Evolutionary conservation across 1,284 basidiomycete species (phyloP), one percentile per base, ranked within the genome.

Genomic region (Xerocomus nothofagi): DNA sequence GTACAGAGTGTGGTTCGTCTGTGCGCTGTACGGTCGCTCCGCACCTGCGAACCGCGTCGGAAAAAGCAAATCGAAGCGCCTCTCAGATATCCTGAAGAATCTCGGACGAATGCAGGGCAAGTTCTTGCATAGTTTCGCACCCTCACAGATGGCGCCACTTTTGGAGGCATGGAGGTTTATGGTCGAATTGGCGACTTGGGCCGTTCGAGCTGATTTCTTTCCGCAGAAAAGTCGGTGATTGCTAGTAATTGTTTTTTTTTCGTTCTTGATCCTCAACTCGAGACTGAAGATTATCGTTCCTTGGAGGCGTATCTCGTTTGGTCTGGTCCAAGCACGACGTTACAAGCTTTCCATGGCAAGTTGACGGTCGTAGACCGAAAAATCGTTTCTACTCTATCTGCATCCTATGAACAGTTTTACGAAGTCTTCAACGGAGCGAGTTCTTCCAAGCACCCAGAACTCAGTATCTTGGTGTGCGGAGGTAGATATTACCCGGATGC

Each of bases 1-100:
- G 39, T 72, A 72, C 44, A 65, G 69, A 21, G 57, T 64, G 11
- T 70, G 67, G 62, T 55, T 69, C 3, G 58, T 54, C 37, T 62
- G 59, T 10, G 26, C 44, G 2, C 27, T 61, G 23, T 61, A 61
- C 17, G 61, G 63, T 15, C 47, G 47, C 15, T 6, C 52, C 1
- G 56, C 57, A 9, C 52, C 52, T 9, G 49, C 44, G 9, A 51
- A 58, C 26, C 47, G 44, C 1, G 21, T 49, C n/a, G 44, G 34
- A 18, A 57, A 49, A 32, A 44, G 33, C 36, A 60, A 51, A 20
- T 42, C 44, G 6, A 55, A 34, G 11, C 57, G 46, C 27, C 49
- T 46, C 4, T 4, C 30, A 3, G 44, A 55, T 20, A 45, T 49
- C 12, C 38, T 47, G 18, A 21, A 23, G 34, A 34, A 50, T 24